Conservation (phyloP, 108 stramenopile genomes). For the Pinguiococcus pyrenoidosus region DNA sequence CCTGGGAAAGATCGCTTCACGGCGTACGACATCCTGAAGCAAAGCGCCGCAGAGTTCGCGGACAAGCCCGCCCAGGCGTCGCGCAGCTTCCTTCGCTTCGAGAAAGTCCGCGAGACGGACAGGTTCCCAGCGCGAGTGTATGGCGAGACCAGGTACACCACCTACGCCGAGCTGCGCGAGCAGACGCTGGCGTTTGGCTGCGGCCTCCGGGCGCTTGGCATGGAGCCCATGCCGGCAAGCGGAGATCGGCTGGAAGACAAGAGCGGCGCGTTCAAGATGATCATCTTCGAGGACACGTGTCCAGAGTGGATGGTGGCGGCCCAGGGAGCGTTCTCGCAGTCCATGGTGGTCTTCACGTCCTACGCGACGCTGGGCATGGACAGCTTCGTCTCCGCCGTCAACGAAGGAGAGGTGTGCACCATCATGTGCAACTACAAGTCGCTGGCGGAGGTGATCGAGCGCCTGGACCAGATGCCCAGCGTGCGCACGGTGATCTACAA, state of each 20-base stretch:
- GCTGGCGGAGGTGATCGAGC: conserved; percentile 24
- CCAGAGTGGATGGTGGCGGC: conserved; percentile 77
- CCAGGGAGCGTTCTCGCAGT: conserved; percentile 61
- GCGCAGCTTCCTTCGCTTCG: conserved; percentile 56
- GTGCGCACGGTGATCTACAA: conserved; percentile 69
- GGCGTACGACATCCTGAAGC: conserved; percentile 46
- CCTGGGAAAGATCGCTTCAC: conserved; percentile 52
- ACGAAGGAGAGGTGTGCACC: conserved; percentile 55
- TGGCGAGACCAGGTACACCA: conserved; percentile 44
- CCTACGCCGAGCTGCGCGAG: conserved; percentile 53
- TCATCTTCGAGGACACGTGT: conserved; percentile 79
- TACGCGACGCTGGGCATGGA: conserved; percentile 82
- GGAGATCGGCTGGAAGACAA: conserved; percentile 58
- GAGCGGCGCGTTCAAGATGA: conserved; percentile 60
- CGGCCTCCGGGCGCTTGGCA: conserved; percentile 47
- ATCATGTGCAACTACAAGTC: conserved; percentile 65
- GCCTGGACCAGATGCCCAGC: conserved; percentile 57
- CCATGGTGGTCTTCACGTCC: conserved; percentile 62
- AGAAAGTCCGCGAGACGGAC: conserved; percentile 24
- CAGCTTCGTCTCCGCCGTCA: conserved; percentile 65
- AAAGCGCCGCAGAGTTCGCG: conserved; percentile 37
- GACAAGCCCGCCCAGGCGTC: conserved; percentile 46
- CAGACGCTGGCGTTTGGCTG: conserved; percentile 58
- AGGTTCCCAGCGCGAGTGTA: conserved; percentile 55
- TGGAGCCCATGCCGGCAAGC: conserved; percentile 45